Evolutionary conservation across 352 stramenopile species (phyloP).

Genomic region (Globisporangium polare): DNA sequence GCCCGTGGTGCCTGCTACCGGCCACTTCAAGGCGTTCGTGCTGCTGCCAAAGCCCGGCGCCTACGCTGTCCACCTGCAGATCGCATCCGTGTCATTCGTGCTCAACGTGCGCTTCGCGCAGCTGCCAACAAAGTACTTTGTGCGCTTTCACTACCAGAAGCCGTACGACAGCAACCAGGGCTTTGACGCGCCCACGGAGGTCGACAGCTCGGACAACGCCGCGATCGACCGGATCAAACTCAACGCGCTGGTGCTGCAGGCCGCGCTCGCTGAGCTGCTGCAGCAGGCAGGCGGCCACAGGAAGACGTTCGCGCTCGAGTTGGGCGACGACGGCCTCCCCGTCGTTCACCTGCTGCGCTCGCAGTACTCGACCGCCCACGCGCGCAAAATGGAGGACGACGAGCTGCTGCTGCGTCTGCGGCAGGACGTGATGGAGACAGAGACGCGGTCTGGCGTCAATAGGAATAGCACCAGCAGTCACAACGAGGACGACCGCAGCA

Average conservation of each 20-base stretch:
- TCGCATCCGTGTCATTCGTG: slow-evolving; percentile 13
- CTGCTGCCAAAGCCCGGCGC: slow-evolving; percentile 40
- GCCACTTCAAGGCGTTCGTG: slow-evolving; percentile 63
- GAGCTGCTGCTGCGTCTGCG: slow-evolving; percentile 46
- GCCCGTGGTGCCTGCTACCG: slow-evolving; percentile 34
- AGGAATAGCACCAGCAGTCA: neutral
- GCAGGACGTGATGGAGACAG: slow-evolving; percentile 35
- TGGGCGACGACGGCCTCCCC: slow-evolving; percentile 45
- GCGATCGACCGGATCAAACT: slow-evolving; percentile 49
- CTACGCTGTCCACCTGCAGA: slow-evolving; percentile 26
- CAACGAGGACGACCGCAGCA: slow-evolving; percentile 13
- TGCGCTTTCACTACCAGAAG: slow-evolving; percentile 74
- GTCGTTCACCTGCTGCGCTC: slow-evolving; percentile 45
- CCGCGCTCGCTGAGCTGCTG: slow-evolving; percentile 52
- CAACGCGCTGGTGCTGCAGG: slow-evolving; percentile 55
- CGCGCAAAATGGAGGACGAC: slow-evolving; percentile 38
- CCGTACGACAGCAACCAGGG: slow-evolving; percentile 38
- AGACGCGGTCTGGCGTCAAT: slow-evolving; percentile 9
- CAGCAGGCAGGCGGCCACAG: slow-evolving; percentile 30
- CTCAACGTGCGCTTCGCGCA: slow-evolving; percentile 38
- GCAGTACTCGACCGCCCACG: slow-evolving; percentile 41
- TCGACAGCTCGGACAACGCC: slow-evolving; percentile 55
- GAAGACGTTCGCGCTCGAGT: slow-evolving; percentile 49
- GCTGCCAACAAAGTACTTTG: slow-evolving; percentile 25
- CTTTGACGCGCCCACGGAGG: slow-evolving; percentile 46